Evolutionary conservation across 106 monocot genomes (phyloP).

Genomic region (Platanthera zijinensis): DNA sequence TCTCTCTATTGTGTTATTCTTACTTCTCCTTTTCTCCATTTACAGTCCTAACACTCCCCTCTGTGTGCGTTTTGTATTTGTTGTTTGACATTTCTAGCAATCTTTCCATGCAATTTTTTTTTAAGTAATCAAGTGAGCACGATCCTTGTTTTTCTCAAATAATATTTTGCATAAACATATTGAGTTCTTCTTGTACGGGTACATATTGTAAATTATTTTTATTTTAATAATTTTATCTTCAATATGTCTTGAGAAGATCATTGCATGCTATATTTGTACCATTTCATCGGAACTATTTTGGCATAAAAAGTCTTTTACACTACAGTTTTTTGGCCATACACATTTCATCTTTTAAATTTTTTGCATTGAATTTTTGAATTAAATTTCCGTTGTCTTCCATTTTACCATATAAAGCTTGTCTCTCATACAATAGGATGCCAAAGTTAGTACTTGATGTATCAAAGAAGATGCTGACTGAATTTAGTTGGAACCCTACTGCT

Average conservation of each 20-base stretch:
- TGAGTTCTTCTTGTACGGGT: not conserved
- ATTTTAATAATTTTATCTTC: not conserved
- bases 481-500: slow-evolving; percentile 63
- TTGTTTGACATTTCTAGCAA: too few relatives aligned
- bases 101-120: too few relatives aligned
- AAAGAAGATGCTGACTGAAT: slow-evolving; percentile 80
- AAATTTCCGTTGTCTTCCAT: not conserved
- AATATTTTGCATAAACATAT: too few relatives aligned
- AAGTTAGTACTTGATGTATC: slow-evolving; percentile 81
- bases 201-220: not conserved
- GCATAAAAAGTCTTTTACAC: not conserved
- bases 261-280: not conserved
- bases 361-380: not conserved
- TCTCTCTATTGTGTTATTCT: too few relatives aligned
- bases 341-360: not conserved
- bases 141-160: too few relatives aligned
- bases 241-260: not conserved
- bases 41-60: too few relatives aligned
- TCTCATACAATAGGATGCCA: slow-evolving; percentile 51
- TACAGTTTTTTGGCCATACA: not conserved
- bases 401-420: not conserved
- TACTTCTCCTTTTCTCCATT: too few relatives aligned
- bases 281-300: not conserved
- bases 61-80: too few relatives aligned
- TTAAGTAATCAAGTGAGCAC: too few relatives aligned